Percentiles rank a stretch among this genome's conserved stretches.
phyloP scores from a whole-genome alignment of 2,329 filamentous ascomycete species.

The Grosmannia serpens region DNA sequence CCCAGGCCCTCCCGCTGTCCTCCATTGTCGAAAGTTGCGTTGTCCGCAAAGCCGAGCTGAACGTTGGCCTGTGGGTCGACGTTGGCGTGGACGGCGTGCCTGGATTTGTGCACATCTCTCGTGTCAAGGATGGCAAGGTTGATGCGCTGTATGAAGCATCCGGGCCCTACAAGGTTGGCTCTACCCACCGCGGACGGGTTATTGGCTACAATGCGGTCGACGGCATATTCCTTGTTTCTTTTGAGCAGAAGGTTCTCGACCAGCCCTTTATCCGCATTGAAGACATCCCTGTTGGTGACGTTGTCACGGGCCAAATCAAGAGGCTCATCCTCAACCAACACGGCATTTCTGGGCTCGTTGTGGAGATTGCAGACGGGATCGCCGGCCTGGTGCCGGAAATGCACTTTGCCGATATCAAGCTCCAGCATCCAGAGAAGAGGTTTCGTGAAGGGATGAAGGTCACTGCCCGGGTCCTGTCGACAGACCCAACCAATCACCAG shows the following conservation, averaged over 20 bases:
- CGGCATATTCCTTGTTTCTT: slow-evolving; percentile 72
- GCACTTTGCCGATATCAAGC: slow-evolving; percentile 76
- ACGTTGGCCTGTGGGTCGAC: slow-evolving; percentile 71
- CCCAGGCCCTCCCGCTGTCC: slow-evolving; percentile 56
- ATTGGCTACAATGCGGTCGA: slow-evolving; percentile 82
- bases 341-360: slow-evolving; percentile 71
- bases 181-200: slow-evolving; percentile 69
- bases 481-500: slow-evolving; percentile 61
- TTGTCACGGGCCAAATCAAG: slow-evolving; percentile 74
- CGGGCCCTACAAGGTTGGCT: slow-evolving; percentile 67
- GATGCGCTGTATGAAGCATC: slow-evolving; percentile 67
- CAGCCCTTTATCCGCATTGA: slow-evolving; percentile 87
- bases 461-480: slow-evolving; percentile 75
- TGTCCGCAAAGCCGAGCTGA: slow-evolving; percentile 67
- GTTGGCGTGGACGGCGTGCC: slow-evolving; percentile 54
- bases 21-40: slow-evolving; percentile 66
- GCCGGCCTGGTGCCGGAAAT: slow-evolving; percentile 78
- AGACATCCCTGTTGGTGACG: slow-evolving; percentile 70
- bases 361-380: slow-evolving; percentile 78
- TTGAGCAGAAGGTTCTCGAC: slow-evolving; percentile 71
- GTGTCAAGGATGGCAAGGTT: slow-evolving; percentile 79
- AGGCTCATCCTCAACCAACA: slow-evolving; percentile 67
- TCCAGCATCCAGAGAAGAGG: slow-evolving; percentile 93
- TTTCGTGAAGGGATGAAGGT: slow-evolving; percentile 79
- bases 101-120: slow-evolving; percentile 93